Evolutionary conservation across 177 flowering plant species (phyloP).

Genomic region (Telopea speciosissima): DNA sequence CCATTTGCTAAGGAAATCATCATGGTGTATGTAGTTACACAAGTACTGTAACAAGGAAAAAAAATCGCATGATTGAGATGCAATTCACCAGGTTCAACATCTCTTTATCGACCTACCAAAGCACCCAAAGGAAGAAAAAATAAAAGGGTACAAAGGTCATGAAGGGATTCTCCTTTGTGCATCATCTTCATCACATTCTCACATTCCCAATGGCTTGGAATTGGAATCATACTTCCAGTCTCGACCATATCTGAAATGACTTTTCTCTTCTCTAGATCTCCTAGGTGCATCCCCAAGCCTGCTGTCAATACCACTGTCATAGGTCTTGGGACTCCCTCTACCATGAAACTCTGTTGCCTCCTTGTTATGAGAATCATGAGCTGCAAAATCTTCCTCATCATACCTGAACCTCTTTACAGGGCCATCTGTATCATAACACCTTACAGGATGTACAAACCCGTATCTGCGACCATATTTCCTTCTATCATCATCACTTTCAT

Average conservation of each 20-base stretch:
- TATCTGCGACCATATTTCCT: slow-evolving; percentile 34
- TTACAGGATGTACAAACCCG: slow-evolving; percentile 31
- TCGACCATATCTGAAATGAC: slow-evolving; percentile 17
- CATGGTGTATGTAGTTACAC: slow-evolving; percentile 12
- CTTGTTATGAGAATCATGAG: slow-evolving; percentile 16
- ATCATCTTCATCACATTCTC: slow-evolving; percentile 24
- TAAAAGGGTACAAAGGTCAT: slow-evolving; percentile 10
- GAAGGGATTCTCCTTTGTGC: slow-evolving; percentile 25
- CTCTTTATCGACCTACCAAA: slow-evolving; percentile 10
- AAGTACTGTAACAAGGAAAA: slow-evolving; percentile 10
- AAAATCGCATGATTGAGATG: slow-evolving; percentile 15
- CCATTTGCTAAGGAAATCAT: slow-evolving; percentile 11
- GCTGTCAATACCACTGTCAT: slow-evolving; percentile 17
- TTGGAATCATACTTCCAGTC: slow-evolving; percentile 16
- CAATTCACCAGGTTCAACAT: slow-evolving; percentile 23
- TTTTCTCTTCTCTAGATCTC: slow-evolving; percentile 26
- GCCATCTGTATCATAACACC: slow-evolving; percentile 24
- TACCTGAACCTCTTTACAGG: slow-evolving; percentile 22
- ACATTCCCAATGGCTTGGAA: slow-evolving; percentile 21
- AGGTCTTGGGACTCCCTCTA: slow-evolving; percentile 28
- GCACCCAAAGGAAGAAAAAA: slow-evolving; percentile 7
- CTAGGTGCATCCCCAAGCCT: slow-evolving; percentile 23
- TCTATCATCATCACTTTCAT: slow-evolving; percentile 39
- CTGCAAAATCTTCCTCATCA: slow-evolving; percentile 18
- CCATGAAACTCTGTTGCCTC: slow-evolving; percentile 21